Conservation (phyloP, 2,329 filamentous ascomycete species). For the Davidsoniella neocaledoniae region DNA sequence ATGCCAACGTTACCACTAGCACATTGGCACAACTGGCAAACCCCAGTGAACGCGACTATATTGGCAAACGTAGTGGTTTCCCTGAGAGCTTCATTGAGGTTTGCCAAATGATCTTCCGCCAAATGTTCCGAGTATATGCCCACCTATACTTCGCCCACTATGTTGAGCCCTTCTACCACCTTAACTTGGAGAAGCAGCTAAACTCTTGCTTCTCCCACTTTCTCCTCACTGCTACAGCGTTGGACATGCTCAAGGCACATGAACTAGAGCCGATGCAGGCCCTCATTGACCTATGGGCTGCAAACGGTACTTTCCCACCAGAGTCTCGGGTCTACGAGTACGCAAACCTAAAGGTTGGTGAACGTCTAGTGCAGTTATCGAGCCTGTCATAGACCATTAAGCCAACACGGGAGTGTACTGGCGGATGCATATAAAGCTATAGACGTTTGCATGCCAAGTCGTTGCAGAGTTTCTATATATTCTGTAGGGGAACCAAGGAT, state of each 20-base stretch:
- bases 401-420: not conserved
- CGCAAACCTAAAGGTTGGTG: constrained; percentile 43
- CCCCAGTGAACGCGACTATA: constrained; percentile 51
- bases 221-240: constrained; percentile 60
- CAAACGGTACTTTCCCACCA: constrained; percentile 71
- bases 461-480: not conserved
- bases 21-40: constrained; percentile 47
- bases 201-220: constrained; percentile 85
- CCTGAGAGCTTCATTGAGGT: constrained; percentile 78
- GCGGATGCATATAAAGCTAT: not conserved
- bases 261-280: constrained; percentile 95
- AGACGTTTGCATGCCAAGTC: not conserved
- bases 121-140: constrained; percentile 97
- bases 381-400: constrained; percentile 3
- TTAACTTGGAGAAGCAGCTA: constrained; percentile 64
- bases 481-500: too few species aligned
- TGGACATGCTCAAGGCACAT: constrained; percentile 71
- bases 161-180: constrained; percentile 65
- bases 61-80: constrained; percentile 86
- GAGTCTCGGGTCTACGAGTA: constrained; percentile 53
- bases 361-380: constrained; percentile 36
- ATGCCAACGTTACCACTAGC: constrained; percentile 39
- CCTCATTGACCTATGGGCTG: constrained; percentile 79
- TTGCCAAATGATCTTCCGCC: constrained; percentile 85
- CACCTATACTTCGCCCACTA: constrained; percentile 98